Evolutionary conservation across 2,329 filamentous ascomycete genomes (phyloP).

Genomic region (Calycina marina): DNA sequence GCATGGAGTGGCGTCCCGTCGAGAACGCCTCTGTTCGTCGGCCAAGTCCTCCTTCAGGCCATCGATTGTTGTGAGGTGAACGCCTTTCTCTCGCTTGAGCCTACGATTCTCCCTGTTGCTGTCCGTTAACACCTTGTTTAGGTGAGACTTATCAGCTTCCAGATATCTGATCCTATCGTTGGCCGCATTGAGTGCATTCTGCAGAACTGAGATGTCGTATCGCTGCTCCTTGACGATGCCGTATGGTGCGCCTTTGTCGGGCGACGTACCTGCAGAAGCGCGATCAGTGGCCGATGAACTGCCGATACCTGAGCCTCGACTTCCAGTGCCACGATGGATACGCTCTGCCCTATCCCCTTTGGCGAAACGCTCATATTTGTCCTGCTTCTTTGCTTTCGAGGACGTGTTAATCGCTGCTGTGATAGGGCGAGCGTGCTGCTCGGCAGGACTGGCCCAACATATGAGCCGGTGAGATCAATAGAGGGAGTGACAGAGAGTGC

Average conservation of each 20-base stretch:
- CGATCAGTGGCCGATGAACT: slow-evolving; percentile 13
- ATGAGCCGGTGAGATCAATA: not conserved
- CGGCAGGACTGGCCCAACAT: not conserved
- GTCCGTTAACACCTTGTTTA: slow-evolving; percentile 9
- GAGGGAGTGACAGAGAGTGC: not conserved
- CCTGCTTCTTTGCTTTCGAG: slow-evolving; percentile 14
- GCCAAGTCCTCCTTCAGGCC: slow-evolving; percentile 5
- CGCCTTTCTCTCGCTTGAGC: slow-evolving; percentile 11
- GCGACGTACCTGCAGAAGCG: slow-evolving; percentile 13
- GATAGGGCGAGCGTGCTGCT: not conserved
- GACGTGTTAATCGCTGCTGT: slow-evolving; percentile 14
- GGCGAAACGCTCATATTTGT: slow-evolving; percentile 15
- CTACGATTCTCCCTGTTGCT: slow-evolving; percentile 15
- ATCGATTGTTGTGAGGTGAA: slow-evolving; percentile 4
- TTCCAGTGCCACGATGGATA: slow-evolving; percentile 7
- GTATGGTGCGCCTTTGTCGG: slow-evolving; percentile 4
- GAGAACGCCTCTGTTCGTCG: slow-evolving; percentile 3
- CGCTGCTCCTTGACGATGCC: slow-evolving; percentile 12
- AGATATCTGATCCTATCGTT: slow-evolving; percentile 11
- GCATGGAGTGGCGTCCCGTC: slow-evolving; percentile 1
- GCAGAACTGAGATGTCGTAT: slow-evolving; percentile 9
- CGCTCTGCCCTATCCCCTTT: slow-evolving; percentile 10
- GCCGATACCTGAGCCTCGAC: slow-evolving; percentile 15
- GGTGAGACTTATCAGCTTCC: slow-evolving; percentile 4
- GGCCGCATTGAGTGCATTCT: slow-evolving; percentile 16